Conservation (phyloP, 2,329 filamentous ascomycete genomes). For the Colletotrichum costaricense region DNA sequence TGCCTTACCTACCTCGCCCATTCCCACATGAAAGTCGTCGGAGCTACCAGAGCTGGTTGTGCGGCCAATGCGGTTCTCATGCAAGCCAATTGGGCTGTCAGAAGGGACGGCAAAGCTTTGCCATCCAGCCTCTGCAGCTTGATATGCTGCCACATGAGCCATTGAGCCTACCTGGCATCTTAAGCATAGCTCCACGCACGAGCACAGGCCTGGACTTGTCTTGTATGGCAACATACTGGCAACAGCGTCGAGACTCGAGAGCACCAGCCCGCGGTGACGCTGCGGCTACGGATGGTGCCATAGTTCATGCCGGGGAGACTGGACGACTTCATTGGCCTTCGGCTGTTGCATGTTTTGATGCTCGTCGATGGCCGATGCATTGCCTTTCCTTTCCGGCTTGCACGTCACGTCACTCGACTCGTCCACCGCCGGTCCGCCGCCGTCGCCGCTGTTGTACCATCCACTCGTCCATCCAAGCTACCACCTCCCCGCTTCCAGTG, state of each 20-base stretch:
- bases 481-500: constrained; percentile 24
- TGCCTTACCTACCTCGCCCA: background rate
- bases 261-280: background rate
- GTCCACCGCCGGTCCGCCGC: constrained; percentile 12
- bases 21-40: constrained; percentile 9
- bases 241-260: background rate
- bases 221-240: background rate
- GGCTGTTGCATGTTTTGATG: background rate
- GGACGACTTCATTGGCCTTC: background rate
- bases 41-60: constrained; percentile 6
- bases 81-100: constrained; percentile 14
- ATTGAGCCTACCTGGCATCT: constrained; percentile 5
- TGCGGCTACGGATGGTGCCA: constrained; percentile 5
- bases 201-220: background rate
- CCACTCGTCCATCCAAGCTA: constrained; percentile 10
- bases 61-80: constrained; percentile 6
- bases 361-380: constrained; percentile 14
- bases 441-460: constrained; percentile 28
- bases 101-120: background rate
- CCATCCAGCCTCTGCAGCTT: constrained; percentile 9
- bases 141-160: background rate
- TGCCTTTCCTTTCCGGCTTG: background rate
- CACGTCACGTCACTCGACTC: background rate
- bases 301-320: background rate
- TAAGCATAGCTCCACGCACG: constrained; percentile 27